Evolutionary conservation across 176 grass and related monocot genomes (phyloP).

Genomic region (Tillandsia fasciculata): DNA sequence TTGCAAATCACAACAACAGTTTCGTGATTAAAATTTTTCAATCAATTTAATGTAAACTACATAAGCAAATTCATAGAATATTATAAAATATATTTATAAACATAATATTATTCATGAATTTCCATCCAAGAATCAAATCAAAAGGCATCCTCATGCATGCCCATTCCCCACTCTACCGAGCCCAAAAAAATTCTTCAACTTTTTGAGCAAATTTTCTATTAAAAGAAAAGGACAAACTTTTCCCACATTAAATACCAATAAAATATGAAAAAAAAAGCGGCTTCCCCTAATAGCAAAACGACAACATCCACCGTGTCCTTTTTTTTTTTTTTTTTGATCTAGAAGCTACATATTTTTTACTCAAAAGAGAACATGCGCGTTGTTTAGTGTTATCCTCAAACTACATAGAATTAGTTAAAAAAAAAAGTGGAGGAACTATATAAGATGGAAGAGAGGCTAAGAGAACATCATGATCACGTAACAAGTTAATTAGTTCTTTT

Average conservation of each 20-base stretch:
- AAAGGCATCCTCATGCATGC: not conserved
- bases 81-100: no score
- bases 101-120: not conserved
- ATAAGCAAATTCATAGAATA: no score
- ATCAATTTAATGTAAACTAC: no score
- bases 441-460: no score
- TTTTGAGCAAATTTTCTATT: not conserved
- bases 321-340: not conserved
- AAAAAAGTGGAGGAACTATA: no score
- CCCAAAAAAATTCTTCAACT: slow-evolving; percentile 27
- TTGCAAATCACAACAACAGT: no score
- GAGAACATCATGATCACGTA: no score
- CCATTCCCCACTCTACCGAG: not conserved
- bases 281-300: slow-evolving; percentile 19
- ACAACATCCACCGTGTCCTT: slow-evolving; percentile 12
- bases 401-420: not conserved
- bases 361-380: no score
- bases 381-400: not conserved
- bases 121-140: not conserved
- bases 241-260: slow-evolving; percentile 22
- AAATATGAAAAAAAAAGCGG: slow-evolving; percentile 22
- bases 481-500: no score
- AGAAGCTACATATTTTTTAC: slow-evolving; percentile 14
- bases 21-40: no score
- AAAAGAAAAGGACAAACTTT: slow-evolving; percentile 25